phyloP scores from a whole-genome alignment of 768 basidiomycete species.

The Cystofilobasidium ferigula region DNA sequence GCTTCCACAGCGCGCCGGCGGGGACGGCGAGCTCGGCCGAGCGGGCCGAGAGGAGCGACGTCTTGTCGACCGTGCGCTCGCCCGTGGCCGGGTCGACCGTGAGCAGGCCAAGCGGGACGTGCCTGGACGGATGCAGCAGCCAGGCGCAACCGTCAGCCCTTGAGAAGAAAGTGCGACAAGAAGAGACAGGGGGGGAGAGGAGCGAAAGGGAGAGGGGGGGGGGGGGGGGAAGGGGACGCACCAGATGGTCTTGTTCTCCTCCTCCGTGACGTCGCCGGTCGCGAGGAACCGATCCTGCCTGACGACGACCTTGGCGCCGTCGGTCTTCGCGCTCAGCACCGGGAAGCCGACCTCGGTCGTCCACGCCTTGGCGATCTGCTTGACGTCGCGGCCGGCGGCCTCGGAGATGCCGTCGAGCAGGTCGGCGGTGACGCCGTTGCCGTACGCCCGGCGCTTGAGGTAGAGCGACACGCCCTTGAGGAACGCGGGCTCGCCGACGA shows the following conservation, averaged over 20 bases:
- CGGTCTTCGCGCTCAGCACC: conserved; percentile 50
- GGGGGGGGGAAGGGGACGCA: conserved; percentile 31
- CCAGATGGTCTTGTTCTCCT: conserved; percentile 86
- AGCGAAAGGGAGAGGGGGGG: not conserved
- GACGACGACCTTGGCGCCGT: conserved; percentile 56
- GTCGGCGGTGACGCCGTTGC: conserved; percentile 71
- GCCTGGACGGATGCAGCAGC: too few species aligned
- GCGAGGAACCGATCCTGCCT: conserved; percentile 88
- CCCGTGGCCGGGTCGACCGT: too few species aligned
- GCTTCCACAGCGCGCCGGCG: conserved; percentile 66
- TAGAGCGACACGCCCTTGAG: conserved; percentile 80
- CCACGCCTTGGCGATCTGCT: conserved; percentile 83
- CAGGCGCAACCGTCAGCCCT: not conserved
- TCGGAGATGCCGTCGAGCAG: conserved; percentile 75
- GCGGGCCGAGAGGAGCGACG: conserved; percentile 55
- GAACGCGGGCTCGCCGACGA: conserved; percentile 81
- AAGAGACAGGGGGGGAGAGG: not conserved
- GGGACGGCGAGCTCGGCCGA: conserved; percentile 55
- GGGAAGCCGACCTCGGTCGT: conserved; percentile 83
- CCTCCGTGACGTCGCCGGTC: conserved; percentile 61
- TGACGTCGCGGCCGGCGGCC: conserved; percentile 60
- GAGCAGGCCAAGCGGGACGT: conserved; percentile 64
- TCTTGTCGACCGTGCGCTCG: conserved; percentile 52
- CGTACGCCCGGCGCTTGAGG: conserved; percentile 75
- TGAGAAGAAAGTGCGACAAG: too few species aligned